Conservation (phyloP, 1,284 basidiomycete genomes). For the Ganoderma multipileum region DNA sequence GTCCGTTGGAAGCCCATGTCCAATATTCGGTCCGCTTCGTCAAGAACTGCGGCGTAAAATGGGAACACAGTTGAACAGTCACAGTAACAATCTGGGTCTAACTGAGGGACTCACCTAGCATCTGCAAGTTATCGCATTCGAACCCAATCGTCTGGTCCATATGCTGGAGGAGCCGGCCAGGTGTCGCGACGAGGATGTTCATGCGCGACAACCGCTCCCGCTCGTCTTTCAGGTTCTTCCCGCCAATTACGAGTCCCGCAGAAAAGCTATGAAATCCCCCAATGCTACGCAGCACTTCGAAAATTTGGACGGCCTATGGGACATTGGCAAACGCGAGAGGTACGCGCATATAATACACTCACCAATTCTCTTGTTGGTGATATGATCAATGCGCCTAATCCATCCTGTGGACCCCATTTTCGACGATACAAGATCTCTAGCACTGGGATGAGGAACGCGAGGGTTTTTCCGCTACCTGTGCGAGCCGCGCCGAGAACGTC, state of each 20-base stretch:
- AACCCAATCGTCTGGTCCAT: conserved; percentile 99
- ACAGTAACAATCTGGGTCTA: not conserved
- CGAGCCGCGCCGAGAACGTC: conserved; percentile 82
- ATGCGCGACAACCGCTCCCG: conserved; percentile 81
- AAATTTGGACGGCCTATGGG: conserved; percentile 94
- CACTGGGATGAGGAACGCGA: conserved; percentile 77
- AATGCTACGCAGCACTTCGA: conserved; percentile 49
- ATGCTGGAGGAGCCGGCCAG: conserved; percentile 94
- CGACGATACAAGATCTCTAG: conserved; percentile 78
- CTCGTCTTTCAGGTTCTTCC: conserved; percentile 72
- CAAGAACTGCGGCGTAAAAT: conserved; percentile 70
- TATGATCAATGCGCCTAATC: conserved; percentile 92
- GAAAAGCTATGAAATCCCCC: conserved; percentile 6
- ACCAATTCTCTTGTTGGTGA: conserved; percentile 96
- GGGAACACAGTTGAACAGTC: not conserved
- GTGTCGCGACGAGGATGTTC: conserved; percentile 98
- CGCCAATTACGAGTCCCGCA: conserved; percentile 3
- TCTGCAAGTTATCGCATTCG: conserved; percentile 88
- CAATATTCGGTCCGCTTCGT: conserved; percentile 96
- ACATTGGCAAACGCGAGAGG: not conserved
- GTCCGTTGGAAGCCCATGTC: conserved; percentile 96
- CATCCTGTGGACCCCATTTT: conserved; percentile 85
- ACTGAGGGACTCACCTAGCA: conserved; percentile 71
- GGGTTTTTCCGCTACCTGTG: conserved; percentile 86
- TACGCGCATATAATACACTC: conserved; percentile 32